Conservation (phyloP, 495 filamentous ascomycete genomes). For the Neurospora terricola region DNA sequence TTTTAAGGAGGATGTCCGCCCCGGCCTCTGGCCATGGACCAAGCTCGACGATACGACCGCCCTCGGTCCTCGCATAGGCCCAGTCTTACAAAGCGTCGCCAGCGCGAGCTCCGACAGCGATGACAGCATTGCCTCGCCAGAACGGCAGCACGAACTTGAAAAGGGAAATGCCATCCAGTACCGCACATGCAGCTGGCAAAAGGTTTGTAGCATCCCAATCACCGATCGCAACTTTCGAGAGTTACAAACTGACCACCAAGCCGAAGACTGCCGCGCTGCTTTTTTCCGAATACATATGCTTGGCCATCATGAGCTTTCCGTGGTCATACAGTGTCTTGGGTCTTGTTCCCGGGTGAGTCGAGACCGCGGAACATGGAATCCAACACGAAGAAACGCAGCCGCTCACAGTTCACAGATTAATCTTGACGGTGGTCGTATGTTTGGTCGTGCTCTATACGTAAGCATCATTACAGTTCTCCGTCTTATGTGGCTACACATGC, state of each 20-base stretch:
- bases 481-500: neutral
- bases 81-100: constrained; percentile 24
- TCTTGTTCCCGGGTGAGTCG: constrained; percentile 61
- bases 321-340: constrained; percentile 82
- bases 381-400: neutral
- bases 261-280: constrained; percentile 68
- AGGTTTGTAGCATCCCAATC: constrained; percentile 40
- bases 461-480: neutral
- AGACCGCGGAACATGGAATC: neutral
- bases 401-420: constrained; percentile 36
- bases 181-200: constrained; percentile 82
- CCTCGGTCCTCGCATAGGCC: constrained; percentile 36
- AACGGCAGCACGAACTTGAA: constrained; percentile 69
- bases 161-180: constrained; percentile 76
- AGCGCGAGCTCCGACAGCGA: constrained; percentile 29
- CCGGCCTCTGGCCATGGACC: neutral
- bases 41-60: neutral
- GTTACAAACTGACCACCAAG: neutral
- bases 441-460: constrained; percentile 67
- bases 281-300: constrained; percentile 86
- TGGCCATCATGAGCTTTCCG: constrained; percentile 91
- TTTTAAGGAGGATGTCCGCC: neutral
- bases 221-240: neutral
- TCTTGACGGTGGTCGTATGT: constrained; percentile 69
- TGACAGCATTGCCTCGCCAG: constrained; percentile 40